phyloP scores from a whole-genome alignment of 345 rosid species.

The Gossypium rotundifolium region DNA sequence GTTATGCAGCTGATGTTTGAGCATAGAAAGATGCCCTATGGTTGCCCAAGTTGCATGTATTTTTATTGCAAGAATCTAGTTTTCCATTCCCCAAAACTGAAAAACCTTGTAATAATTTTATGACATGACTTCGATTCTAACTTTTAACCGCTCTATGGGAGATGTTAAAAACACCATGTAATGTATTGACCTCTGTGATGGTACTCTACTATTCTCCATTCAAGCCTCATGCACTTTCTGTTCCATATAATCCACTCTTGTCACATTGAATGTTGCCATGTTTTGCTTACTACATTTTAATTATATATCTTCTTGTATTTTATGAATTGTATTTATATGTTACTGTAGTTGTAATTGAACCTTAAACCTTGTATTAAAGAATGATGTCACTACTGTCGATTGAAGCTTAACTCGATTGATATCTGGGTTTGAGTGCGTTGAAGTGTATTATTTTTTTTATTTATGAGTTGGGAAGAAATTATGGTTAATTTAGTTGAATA shows the following conservation, averaged over 20 bases:
- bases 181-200: slow-evolving; percentile 9
- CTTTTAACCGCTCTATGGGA: slow-evolving; percentile 7
- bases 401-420: too few species aligned
- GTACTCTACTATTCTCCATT: not conserved
- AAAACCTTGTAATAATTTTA: slow-evolving; percentile 14
- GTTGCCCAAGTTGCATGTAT: slow-evolving; percentile 9
- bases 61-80: slow-evolving; percentile 11
- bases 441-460: too few species aligned
- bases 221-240: not conserved
- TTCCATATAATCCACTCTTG: too few species aligned
- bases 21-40: slow-evolving; percentile 1
- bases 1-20: slow-evolving; percentile 9
- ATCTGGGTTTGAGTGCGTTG: too few species aligned
- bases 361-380: too few species aligned
- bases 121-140: slow-evolving; percentile 7
- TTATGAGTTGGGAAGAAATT: rapidly evolving
- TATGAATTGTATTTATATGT: too few species aligned
- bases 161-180: not conserved
- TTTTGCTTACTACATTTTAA: too few species aligned
- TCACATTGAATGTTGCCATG: not conserved
- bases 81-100: not conserved
- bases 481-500: rapidly evolving
- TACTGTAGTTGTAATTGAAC: too few species aligned
- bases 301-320: too few species aligned
- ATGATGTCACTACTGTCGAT: too few species aligned